phyloP scores from a whole-genome alignment of 805 yeast genomes.

The Kodamaea restingae region DNA sequence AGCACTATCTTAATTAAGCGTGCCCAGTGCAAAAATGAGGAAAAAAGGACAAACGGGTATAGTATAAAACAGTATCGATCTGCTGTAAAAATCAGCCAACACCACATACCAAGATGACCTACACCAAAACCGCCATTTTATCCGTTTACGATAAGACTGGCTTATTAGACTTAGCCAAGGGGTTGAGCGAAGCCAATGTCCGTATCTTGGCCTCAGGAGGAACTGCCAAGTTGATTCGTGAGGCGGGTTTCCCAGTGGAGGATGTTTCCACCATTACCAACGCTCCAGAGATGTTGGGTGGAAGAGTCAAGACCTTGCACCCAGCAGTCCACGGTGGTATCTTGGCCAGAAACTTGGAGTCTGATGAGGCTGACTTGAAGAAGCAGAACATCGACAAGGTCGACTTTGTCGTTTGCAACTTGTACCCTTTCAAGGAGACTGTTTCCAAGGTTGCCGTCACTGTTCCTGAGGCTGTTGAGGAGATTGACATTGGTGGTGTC shows the following conservation, averaged over 20 bases:
- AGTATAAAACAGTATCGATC: constrained; percentile 7
- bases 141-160: constrained; percentile 99
- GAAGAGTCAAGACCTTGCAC: constrained; percentile 96
- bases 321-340: constrained; percentile 99
- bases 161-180: constrained; percentile 91
- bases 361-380: constrained; percentile 83
- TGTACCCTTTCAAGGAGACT: constrained; percentile 97
- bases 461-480: constrained; percentile 96
- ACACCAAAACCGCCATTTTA: constrained; percentile 83
- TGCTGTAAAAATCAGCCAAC: constrained; percentile 4
- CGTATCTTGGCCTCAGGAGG: constrained; percentile 97
- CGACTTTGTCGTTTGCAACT: constrained; percentile 94
- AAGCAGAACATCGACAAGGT: constrained; percentile 93
- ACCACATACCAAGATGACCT: constrained; percentile 12
- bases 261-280: constrained; percentile 94
- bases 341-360: constrained; percentile 86
- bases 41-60: background rate
- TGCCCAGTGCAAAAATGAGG: constrained; percentile 1
- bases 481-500: constrained; percentile 96
- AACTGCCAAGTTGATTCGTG: constrained; percentile 89
- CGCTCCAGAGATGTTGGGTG: constrained; percentile 99
- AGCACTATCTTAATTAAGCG: constrained; percentile 6
- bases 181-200: constrained; percentile 81
- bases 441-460: constrained; percentile 94
- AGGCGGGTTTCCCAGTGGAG: constrained; percentile 97